Conservation (phyloP, 202 grass and related monocot species). For the Thinopyrum obtusiflorum region DNA sequence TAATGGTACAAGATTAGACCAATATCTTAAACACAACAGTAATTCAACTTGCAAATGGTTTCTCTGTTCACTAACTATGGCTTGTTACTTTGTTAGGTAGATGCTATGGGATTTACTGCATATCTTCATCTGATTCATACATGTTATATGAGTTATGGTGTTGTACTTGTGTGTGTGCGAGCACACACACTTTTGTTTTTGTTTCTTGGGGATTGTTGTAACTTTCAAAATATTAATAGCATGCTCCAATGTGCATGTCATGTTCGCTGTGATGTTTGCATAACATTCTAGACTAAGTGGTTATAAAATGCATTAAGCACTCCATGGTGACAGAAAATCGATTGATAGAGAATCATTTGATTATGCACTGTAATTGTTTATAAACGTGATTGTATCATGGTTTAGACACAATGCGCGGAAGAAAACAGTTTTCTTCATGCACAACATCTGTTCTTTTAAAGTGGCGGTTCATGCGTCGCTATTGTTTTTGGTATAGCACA, state of each 20-base stretch:
- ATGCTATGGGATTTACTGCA: not conserved
- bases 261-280: constrained; percentile 1
- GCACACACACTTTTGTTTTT: not conserved
- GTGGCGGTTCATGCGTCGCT: not conserved
- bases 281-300: not conserved
- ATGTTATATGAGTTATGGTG: not conserved
- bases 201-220: not conserved
- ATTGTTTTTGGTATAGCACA: not conserved
- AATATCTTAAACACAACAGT: not conserved
- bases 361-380: not conserved
- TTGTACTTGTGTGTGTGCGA: not conserved
- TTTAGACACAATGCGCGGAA: not conserved
- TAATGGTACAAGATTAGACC: not conserved
- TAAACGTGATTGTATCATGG: not conserved
- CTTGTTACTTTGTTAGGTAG: not conserved
- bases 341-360: not conserved
- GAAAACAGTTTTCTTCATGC: not conserved
- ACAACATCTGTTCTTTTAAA: not conserved
- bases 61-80: not conserved
- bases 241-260: not conserved
- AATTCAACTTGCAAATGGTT: not conserved
- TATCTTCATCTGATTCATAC: not conserved
- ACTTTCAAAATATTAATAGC: not conserved
- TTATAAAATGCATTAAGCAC: not conserved
- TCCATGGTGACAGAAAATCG: not conserved